phyloP scores from a whole-genome alignment of 441 rosid genomes.

The Raphanus hybrid region DNA sequence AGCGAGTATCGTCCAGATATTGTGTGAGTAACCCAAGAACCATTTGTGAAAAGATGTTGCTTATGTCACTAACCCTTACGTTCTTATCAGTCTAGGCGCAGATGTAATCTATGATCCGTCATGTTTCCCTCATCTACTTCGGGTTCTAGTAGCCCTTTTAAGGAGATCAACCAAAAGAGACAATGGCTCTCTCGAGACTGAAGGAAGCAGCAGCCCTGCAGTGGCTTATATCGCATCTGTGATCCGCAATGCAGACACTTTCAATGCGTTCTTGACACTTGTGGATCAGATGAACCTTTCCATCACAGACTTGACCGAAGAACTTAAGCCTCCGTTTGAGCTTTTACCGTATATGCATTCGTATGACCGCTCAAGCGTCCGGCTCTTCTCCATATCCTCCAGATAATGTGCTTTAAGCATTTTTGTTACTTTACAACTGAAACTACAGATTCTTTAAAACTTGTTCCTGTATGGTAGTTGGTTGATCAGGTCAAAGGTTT shows the following conservation, averaged over 20 bases:
- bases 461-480: background rate
- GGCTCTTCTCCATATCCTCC: slow-evolving; percentile 50
- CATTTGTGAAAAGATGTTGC: slow-evolving; percentile 6
- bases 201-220: slow-evolving; percentile 2
- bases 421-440: slow-evolving; percentile 13
- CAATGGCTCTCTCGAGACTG: slow-evolving; percentile 20
- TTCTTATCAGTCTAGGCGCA: slow-evolving; percentile 64
- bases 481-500: slow-evolving; percentile 3
- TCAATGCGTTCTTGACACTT: slow-evolving; percentile 57
- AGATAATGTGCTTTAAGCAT: slow-evolving; percentile 29
- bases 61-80: slow-evolving; percentile 19
- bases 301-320: slow-evolving; percentile 57
- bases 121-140: slow-evolving; percentile 74
- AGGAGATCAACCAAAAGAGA: slow-evolving; percentile 35
- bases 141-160: slow-evolving; percentile 60
- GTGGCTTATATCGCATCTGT: slow-evolving; percentile 75
- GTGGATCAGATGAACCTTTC: slow-evolving; percentile 58
- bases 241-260: slow-evolving; percentile 69
- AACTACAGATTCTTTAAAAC: slow-evolving; percentile 9
- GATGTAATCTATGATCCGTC: slow-evolving; percentile 80
- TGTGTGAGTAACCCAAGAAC: slow-evolving; percentile 49
- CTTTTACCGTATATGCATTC: slow-evolving; percentile 81
- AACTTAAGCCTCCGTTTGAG: slow-evolving; percentile 48
- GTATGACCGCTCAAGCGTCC: slow-evolving; percentile 59
- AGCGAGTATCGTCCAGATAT: slow-evolving; percentile 59